Evolutionary conservation across 192 early-diverging fungal genomes (phyloP).

Genomic region (Coemansia sp.): DNA sequence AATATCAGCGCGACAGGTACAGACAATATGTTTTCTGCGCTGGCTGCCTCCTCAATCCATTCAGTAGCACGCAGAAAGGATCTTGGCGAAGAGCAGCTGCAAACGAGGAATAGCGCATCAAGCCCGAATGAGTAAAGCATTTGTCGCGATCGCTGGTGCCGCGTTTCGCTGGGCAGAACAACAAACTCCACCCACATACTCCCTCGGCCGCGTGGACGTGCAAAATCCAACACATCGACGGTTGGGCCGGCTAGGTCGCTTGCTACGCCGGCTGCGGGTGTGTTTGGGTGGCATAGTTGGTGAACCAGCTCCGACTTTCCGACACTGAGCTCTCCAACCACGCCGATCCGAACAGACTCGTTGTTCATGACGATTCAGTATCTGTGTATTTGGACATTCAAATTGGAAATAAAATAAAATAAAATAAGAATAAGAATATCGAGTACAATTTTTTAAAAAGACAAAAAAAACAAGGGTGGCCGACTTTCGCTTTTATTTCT

Average conservation of each 20-base stretch:
- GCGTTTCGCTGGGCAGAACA: conserved; percentile 44
- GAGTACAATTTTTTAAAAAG: not conserved
- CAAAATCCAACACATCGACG: conserved; percentile 36
- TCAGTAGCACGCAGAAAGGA: conserved; percentile 39
- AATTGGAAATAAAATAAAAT: not conserved
- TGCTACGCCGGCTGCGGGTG: not conserved
- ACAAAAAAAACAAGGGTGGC: no score
- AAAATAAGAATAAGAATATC: not conserved
- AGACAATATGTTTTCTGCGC: not conserved
- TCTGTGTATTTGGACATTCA: not conserved
- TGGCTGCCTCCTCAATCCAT: conserved; percentile 47
- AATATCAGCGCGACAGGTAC: conserved; percentile 42
- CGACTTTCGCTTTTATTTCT: not conserved
- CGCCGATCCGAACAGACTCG: conserved; percentile 41
- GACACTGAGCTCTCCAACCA: conserved; percentile 37
- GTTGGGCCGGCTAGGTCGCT: conserved; percentile 22
- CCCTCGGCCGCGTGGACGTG: conserved; percentile 11
- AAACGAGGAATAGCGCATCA: conserved; percentile 47
- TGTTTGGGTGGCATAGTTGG: conserved; percentile 33
- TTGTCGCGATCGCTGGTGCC: conserved; percentile 41
- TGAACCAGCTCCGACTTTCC: conserved; percentile 50
- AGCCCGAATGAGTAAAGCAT: conserved; percentile 46
- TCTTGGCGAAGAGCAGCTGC: conserved; percentile 31
- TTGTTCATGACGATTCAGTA: conserved; percentile 31
- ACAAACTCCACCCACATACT: conserved; percentile 48